A percentile compares a stretch with the other conserved stretches of the same genome.
Evolutionary conservation across 2,329 filamentous ascomycete genomes (phyloP).

Genomic region (Cladosporium austrohemisphaericum): DNA sequence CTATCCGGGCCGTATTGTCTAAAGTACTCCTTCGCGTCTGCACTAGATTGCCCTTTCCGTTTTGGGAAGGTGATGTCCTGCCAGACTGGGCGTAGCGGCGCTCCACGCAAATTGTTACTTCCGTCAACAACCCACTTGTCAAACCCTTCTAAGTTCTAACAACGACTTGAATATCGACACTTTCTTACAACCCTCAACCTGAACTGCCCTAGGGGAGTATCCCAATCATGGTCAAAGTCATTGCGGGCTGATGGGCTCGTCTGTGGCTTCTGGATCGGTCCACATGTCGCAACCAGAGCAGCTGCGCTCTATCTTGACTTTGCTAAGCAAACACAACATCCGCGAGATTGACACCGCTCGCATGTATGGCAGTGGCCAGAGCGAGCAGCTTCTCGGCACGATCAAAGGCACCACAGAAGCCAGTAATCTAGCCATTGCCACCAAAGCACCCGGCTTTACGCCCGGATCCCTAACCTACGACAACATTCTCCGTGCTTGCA

Average conservation of each 20-base stretch:
- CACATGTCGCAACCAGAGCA: slow-evolving; percentile 16
- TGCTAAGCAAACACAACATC: slow-evolving; percentile 29
- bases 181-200: neutral
- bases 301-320: slow-evolving; percentile 24
- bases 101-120: too few relatives aligned
- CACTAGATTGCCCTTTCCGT: too few relatives aligned
- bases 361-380: slow-evolving; percentile 25
- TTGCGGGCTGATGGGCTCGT: neutral
- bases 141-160: neutral
- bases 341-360: slow-evolving; percentile 30
- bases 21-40: too few relatives aligned
- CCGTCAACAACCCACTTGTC: too few relatives aligned
- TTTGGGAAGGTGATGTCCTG: too few relatives aligned
- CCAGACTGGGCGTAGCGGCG: too few relatives aligned
- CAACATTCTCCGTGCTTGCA: slow-evolving; percentile 28
- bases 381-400: slow-evolving; percentile 27
- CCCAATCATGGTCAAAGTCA: neutral
- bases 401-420: slow-evolving; percentile 28
- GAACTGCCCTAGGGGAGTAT: too few relatives aligned
- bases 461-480: slow-evolving; percentile 15
- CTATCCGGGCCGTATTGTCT: too few relatives aligned
- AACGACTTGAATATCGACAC: neutral
- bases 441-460: slow-evolving; percentile 19
- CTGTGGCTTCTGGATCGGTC: neutral
- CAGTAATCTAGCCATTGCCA: slow-evolving; percentile 23